These are phyloP conservation scores for Trichoderma pleuroti DNA, from an alignment of 2,329 filamentous ascomycete genomes.

Conservation along the genomic window DNA sequence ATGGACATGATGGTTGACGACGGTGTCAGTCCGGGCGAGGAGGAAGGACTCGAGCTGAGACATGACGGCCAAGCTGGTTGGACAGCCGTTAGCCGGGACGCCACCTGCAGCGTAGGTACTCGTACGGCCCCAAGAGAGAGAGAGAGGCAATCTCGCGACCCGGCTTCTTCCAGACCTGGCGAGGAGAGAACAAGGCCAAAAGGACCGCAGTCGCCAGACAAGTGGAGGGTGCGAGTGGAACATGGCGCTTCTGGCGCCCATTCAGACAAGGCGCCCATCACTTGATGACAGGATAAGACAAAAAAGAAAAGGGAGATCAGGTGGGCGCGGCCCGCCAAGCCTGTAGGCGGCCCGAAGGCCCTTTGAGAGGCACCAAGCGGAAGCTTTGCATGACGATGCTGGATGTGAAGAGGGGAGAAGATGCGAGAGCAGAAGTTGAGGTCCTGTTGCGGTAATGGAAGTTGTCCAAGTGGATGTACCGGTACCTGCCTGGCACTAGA, in stretches of 20 bases:
- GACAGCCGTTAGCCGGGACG: conserved; percentile 17
- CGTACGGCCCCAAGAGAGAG: not conserved
- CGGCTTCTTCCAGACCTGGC: not conserved
- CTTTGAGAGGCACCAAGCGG: not conserved
- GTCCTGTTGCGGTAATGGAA: not conserved
- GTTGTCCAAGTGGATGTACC: not conserved
- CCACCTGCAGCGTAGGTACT: not conserved
- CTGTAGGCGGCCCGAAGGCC: not conserved
- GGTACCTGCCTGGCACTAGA: not conserved
- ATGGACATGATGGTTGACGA: not conserved
- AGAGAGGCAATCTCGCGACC: conserved; percentile 10
- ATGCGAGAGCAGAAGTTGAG: not conserved
- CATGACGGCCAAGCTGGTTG: conserved; percentile 19
- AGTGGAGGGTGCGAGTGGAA: conserved; percentile 16
- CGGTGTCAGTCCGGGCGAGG: not conserved
- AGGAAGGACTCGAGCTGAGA: conserved; percentile 25
- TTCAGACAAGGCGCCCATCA: conserved; percentile 3
- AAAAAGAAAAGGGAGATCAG: not conserved
- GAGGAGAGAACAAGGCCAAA: conserved; percentile 3
- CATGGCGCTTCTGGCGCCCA: conserved; percentile 7
- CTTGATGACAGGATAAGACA: not conserved
- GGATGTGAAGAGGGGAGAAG: not conserved
- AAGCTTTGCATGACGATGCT: not conserved
- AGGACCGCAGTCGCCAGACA: conserved; percentile 6
- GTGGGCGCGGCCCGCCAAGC: not conserved